phyloP scores from a whole-genome alignment of 2,329 filamentous ascomycete genomes.

The Escovopsis sp. region DNA sequence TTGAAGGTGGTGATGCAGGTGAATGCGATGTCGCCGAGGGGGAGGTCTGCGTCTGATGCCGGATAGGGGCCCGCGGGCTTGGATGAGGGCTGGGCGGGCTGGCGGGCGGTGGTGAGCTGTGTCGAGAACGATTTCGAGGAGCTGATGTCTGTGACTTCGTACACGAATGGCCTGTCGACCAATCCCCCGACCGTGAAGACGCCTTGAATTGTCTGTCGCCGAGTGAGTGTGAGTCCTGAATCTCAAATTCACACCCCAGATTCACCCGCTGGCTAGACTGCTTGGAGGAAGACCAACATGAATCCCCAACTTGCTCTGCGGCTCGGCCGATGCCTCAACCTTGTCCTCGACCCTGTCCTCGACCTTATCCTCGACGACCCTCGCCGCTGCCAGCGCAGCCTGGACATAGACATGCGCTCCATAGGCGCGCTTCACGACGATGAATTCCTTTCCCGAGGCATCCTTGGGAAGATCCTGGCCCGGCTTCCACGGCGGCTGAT shows the following conservation, averaged over 20 bases:
- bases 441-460: conserved; percentile 4
- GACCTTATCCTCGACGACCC: conserved; percentile 19
- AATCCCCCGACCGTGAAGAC: conserved; percentile 36
- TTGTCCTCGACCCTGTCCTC: conserved; percentile 17
- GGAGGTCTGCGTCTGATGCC: conserved; percentile 22
- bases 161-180: conserved; percentile 37
- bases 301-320: conserved; percentile 16
- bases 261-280: too few species aligned
- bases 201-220: conserved; percentile 36
- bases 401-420: conserved; percentile 25
- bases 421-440: conserved; percentile 12
- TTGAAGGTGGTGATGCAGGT: conserved; percentile 40
- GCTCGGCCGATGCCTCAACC: conserved; percentile 9
- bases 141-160: conserved; percentile 30
- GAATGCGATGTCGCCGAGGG: conserved; percentile 31
- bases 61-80: conserved; percentile 23
- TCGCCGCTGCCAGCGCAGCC: conserved; percentile 21
- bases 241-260: not conserved
- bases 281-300: conserved; percentile 20
- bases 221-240: not conserved
- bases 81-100: conserved; percentile 27
- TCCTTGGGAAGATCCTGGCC: conserved; percentile 18
- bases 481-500: conserved; percentile 17
- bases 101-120: conserved; percentile 32
- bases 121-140: conserved; percentile 35